Percentiles rank a stretch among this genome's conserved stretches.
Evolutionary conservation across 352 stramenopile genomes (phyloP).

Genomic region (Thraustotheca clavata): DNA sequence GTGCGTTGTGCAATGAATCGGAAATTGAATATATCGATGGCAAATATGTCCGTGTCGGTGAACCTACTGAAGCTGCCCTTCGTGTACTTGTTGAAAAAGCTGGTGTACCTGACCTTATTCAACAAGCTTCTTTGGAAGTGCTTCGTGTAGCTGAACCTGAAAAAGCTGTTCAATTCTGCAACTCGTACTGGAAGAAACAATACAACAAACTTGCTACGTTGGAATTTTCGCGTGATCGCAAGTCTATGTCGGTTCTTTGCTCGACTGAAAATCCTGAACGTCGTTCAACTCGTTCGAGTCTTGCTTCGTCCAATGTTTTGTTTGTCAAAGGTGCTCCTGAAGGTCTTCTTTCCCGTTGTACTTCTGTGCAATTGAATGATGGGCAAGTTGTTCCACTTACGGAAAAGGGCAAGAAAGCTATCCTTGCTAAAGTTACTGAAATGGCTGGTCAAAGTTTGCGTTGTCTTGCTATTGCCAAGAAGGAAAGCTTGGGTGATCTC

Average conservation of each 20-base stretch:
- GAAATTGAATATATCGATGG: slow-evolving; percentile 80
- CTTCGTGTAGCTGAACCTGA: slow-evolving; percentile 49
- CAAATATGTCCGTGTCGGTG: slow-evolving; percentile 87
- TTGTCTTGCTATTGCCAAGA: slow-evolving; percentile 95
- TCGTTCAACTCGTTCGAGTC: slow-evolving; percentile 51
- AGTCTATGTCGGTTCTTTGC: slow-evolving; percentile 97
- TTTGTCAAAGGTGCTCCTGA: slow-evolving; percentile 99
- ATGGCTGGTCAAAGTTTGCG: slow-evolving; percentile 92
- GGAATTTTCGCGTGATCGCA: slow-evolving; percentile 95
- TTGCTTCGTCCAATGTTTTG: slow-evolving; percentile 85
- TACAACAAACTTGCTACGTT: slow-evolving; percentile 91
- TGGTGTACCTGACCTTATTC: slow-evolving; percentile 61
- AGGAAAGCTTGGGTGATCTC: slow-evolving; percentile 80
- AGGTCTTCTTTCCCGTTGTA: slow-evolving; percentile 94
- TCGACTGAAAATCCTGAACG: slow-evolving; percentile 28
- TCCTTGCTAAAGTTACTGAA: slow-evolving; percentile 87
- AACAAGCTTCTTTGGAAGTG: slow-evolving; percentile 52
- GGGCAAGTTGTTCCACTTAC: slow-evolving; percentile 90
- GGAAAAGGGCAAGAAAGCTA: slow-evolving; percentile 66
- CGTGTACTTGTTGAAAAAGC: slow-evolving; percentile 94
- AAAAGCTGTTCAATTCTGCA: slow-evolving; percentile 76
- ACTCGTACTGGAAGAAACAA: slow-evolving; percentile 63
- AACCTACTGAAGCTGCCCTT: slow-evolving; percentile 96
- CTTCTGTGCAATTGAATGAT: slow-evolving; percentile 87
- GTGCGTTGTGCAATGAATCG: slow-evolving; percentile 96